A percentile compares a stretch with the other conserved stretches of the same genome.
Evolutionary conservation across 192 early-diverging fungal species (phyloP).

Genomic region (Gonapodya prolifera): DNA sequence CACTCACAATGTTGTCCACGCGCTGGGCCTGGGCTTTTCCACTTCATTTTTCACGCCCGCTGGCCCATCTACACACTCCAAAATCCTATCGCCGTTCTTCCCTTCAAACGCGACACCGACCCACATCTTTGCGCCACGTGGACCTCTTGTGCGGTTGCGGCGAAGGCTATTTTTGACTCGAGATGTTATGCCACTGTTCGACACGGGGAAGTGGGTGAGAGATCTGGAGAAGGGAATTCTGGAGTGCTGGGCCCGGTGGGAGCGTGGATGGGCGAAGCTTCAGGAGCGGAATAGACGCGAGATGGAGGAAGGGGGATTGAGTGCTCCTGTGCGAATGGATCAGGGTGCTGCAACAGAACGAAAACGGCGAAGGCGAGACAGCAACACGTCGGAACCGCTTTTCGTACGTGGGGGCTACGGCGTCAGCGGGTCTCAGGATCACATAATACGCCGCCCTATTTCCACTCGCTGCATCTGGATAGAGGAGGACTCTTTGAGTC

Average conservation of each 20-base stretch:
- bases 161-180: slow-evolving; percentile 58
- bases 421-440: background rate
- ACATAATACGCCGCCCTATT: background rate
- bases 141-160: slow-evolving; percentile 15
- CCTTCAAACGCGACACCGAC: background rate
- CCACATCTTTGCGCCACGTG: slow-evolving; percentile 9
- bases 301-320: background rate
- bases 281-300: background rate
- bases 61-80: background rate
- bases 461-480: background rate
- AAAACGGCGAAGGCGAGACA: background rate
- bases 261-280: slow-evolving; percentile 2
- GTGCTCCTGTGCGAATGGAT: background rate
- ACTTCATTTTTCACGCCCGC: background rate
- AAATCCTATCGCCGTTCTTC: background rate
- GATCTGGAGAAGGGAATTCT: slow-evolving; percentile 57
- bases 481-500: background rate
- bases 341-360: background rate
- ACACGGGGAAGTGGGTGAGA: slow-evolving; percentile 73
- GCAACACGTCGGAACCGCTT: background rate
- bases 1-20: background rate
- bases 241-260: slow-evolving; percentile 12
- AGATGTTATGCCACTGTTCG: slow-evolving; percentile 71
- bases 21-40: background rate
- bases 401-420: background rate